Evolutionary conservation across 306 rosid genomes (phyloP), one percentile per base, ranked within the genome.

Genomic region (Macrotyloma uniflorum): DNA sequence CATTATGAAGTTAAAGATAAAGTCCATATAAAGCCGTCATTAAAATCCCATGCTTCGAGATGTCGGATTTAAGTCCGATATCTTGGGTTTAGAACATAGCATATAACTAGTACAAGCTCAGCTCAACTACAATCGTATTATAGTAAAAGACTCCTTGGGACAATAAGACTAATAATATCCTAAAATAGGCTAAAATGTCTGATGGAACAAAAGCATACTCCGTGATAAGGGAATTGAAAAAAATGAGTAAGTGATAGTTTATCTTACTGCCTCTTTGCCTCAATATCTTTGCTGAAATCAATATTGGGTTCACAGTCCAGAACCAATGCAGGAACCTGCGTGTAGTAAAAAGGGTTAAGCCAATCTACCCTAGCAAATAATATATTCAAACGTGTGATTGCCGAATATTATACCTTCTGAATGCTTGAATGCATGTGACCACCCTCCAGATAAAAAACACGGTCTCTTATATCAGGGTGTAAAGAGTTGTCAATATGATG

Each of bases 281-380:
- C 97, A 79, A 95, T 63, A 74, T 95, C 99, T 83, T 82, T 91
- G 91, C 83, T 93, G 93, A 95, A 95, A 86, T 95, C 99, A 79
- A 95, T 95, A 87, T 95, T 95, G 46, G 98, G 99, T 83, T 95
- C 99, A 67, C 98, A 95, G 85, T 95, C 99, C 79, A 93, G 88
- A 77, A 95, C 92, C 90, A 95, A 85, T 42, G 99, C 99, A 85
- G 99, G 99, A 74, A 95, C 98, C 98, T 95, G 91, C 16, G 53
- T 14, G 57, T 15, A 79, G 66, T 15, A 20, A 64, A 86, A 82
- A 65, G 57, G 68, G 9, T 61, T 77, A 30, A 32, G 76, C 75
- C 57, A 24, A 13, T 64, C 5, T 77, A 45, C 23, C 16, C 8
- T 12, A 61, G 45, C 23, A 75, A 65, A 69, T 45, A 38, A 75